Evolutionary conservation across 139 green algal genomes (phyloP), one percentile per base, ranked within the genome.

Genomic region (Coccomyxa sp.): DNA sequence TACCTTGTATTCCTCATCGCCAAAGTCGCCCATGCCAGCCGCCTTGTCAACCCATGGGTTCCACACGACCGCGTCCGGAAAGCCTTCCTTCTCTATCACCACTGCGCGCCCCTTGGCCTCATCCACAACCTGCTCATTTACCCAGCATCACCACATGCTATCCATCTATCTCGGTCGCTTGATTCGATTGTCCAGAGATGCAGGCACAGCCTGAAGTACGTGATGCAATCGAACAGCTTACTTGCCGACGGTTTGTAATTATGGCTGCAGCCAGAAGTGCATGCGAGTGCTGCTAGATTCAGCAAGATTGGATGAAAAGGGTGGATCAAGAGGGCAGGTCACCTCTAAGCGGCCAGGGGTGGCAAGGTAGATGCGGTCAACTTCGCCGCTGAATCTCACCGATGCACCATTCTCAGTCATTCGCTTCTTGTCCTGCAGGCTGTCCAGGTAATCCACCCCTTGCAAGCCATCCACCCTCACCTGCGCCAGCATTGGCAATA

Each of bases 1-100:
- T 51, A 83, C 84, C 85, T 85, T 78, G 87, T 93, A 96, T 77
- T 95, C 92, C 0, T 95, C 91, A 82, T 95, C 90, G 0, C 89
- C 92, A 89, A 97, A 92, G 90, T 97, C 94, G 10, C 82, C 85
- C 88, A 93, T 94, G 27, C 85, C 81, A 18, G 85, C 83, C 0
- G 90, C 86, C 83, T 95, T 95, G 14, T 90, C 90, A 9, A 91
- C 76, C 90, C 92, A 95, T 13, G 94, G 94, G 86, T 95, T 96
- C 94, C 94, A 97, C 13, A 97, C 86, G 25, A 97, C 91, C 21
- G 91, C 91, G 82, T 97, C 94, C 13, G 89, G 89, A 51, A 96
- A 91, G 68, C 85, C 87, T 4, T 79, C 58, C 83, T 94, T 94
- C 28, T 85, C 67, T 0, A 96, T 78, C 28, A 83, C 77, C 11